Conservation (phyloP, 1,139 yeast species). For the Candida tetrigidarum region DNA sequence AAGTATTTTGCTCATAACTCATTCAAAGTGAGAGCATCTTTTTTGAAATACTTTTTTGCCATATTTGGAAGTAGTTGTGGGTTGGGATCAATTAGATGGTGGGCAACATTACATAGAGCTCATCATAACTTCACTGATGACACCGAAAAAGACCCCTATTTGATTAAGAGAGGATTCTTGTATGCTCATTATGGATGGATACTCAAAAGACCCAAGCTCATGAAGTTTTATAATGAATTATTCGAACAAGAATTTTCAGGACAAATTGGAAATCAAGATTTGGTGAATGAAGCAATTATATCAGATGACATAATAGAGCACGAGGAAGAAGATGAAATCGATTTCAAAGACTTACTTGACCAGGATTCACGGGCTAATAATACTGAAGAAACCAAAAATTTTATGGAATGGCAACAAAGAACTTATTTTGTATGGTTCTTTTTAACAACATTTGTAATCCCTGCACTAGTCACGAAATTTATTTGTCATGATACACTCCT, state of each 20-base stretch:
- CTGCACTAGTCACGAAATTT: constrained; percentile 47
- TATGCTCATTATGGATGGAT: constrained; percentile 74
- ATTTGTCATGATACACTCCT: constrained; percentile 44
- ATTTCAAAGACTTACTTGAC: constrained; percentile 18
- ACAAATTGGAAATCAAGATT: constrained; percentile 9
- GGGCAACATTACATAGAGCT: constrained; percentile 70
- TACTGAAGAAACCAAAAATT: constrained; percentile 21
- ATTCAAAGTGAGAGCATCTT: constrained; percentile 39
- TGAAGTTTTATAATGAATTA: constrained; percentile 37
- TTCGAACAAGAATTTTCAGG: constrained; percentile 47
- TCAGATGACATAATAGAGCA: too few relatives aligned
- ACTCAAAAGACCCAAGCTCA: constrained; percentile 52
- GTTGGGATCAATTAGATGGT: constrained; percentile 61
- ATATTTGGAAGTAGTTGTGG: constrained; percentile 65
- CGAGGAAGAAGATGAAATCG: constrained; percentile 20
- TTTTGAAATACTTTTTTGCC: constrained; percentile 49
- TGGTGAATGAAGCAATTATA: constrained; percentile 15
- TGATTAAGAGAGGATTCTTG: constrained; percentile 57
- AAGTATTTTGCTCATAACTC: constrained; percentile 60
- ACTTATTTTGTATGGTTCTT: constrained; percentile 49
- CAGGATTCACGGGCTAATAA: constrained; percentile 19
- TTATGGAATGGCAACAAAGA: constrained; percentile 62
- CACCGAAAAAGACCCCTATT: constrained; percentile 70
- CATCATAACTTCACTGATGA: constrained; percentile 70
- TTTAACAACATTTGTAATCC: constrained; percentile 52